Conservation (phyloP, 2,329 filamentous ascomycete genomes). For the Hypoxylon sp. region DNA sequence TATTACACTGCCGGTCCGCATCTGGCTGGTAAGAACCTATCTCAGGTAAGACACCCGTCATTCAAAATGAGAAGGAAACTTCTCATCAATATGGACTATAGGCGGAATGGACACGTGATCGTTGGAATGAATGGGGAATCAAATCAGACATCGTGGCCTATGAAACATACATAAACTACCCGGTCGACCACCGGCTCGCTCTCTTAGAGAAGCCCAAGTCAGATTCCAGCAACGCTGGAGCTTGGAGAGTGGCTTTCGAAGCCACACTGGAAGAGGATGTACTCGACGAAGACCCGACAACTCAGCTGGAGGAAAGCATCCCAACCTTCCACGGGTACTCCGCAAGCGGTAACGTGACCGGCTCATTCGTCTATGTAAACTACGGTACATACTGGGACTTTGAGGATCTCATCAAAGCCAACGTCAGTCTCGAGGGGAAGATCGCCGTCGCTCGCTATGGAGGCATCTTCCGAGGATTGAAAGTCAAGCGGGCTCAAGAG, state of each 20-base stretch:
- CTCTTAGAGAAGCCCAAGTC: slow-evolving; percentile 68
- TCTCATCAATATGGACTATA: slow-evolving; percentile 47
- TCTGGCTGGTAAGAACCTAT: slow-evolving; percentile 82
- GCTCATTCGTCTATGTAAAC: slow-evolving; percentile 88
- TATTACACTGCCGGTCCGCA: slow-evolving; percentile 86
- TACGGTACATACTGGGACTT: slow-evolving; percentile 91
- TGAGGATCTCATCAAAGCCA: slow-evolving; percentile 82
- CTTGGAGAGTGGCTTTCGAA: slow-evolving; percentile 78
- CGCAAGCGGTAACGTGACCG: slow-evolving; percentile 91
- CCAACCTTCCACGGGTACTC: slow-evolving; percentile 97
- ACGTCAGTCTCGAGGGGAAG: slow-evolving; percentile 83
- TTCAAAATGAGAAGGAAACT: neutral
- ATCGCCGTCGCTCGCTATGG: slow-evolving; percentile 92
- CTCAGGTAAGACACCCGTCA: slow-evolving; percentile 65
- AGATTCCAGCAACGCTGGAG: slow-evolving; percentile 53
- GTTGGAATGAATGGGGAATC: slow-evolving; percentile 80
- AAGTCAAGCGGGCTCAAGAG: slow-evolving; percentile 92
- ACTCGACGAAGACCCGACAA: slow-evolving; percentile 86
- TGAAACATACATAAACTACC: slow-evolving; percentile 85
- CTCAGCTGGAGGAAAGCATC: slow-evolving; percentile 77
- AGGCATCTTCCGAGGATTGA: slow-evolving; percentile 87
- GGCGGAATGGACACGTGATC: slow-evolving; percentile 81
- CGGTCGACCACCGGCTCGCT: slow-evolving; percentile 77
- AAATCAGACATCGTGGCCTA: slow-evolving; percentile 76
- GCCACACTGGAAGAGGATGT: slow-evolving; percentile 88